Evolutionary conservation across 1,139 yeast genomes (phyloP), one percentile per base, ranked within the genome.

Genomic region (Candida sanyaensis): DNA sequence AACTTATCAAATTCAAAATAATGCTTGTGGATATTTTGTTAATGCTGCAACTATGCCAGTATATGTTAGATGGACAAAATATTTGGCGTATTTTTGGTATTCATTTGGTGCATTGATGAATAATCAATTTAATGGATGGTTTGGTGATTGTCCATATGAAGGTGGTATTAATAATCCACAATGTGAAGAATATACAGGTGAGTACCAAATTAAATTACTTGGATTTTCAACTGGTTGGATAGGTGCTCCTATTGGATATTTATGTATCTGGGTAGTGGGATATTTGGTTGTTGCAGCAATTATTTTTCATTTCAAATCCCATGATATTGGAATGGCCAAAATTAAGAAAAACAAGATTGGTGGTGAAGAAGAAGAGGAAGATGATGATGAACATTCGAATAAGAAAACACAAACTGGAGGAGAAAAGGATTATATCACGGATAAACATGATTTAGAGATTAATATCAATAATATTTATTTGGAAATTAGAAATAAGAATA

Each of bases 31-130:
- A 0, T 88, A 83, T 64, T 88, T 87, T 58, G 88, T 85, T 21
- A 88, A 87, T 63, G 82, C 92, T 0, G 71, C 75, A 13, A 76
- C 83, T 1, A 79, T 88, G 84, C 96, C 96, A 0, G 96, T 88
- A 4, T 89, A 89, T 59, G 96, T 89, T 4, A 75, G 92, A 34
- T 89, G 96, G 96, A 75, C 84, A 5, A 87, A 85, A 59, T 89
- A 88, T 63, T 65, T 84, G 45, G 84, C 92, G 0, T 86, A 82
- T 58, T 78, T 86, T 49, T 89, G 93, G 88, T 88, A 86, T 58
- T 84, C 83, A 0, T 86, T 86, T 65, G 95, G 95, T 0, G 85
- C 87, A 0, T 63, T 85, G 48, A 57, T 77, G 17, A 77, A 90
- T 0, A 86, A 85, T 59, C 88, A 88, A 55, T 88, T 80, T 60